phyloP scores from a whole-genome alignment of 1,284 basidiomycete species.

The Ustilago vetiveriae region DNA sequence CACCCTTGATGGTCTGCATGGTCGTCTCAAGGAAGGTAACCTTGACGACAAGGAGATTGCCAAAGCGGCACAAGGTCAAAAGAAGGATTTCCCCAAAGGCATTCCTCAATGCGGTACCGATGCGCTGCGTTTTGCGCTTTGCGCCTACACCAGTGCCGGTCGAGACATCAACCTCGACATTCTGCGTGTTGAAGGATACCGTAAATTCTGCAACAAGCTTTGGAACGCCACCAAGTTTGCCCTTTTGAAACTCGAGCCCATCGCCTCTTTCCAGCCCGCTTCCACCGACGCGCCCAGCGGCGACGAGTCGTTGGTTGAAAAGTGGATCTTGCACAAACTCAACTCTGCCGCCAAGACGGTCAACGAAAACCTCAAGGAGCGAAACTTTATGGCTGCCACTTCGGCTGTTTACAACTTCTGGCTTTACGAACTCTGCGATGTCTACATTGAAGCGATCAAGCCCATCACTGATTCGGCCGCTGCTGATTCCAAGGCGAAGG shows the following conservation, averaged over 20 bases:
- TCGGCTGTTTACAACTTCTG: conserved; percentile 90
- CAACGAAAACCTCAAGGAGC: conserved; percentile 79
- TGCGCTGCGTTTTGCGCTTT: conserved; percentile 92
- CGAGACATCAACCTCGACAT: conserved; percentile 77
- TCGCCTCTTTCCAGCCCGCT: conserved; percentile 58
- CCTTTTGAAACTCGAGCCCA: conserved; percentile 63
- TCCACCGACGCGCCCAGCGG: conserved; percentile 76
- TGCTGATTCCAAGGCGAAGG: conserved; percentile 79
- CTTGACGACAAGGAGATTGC: conserved; percentile 91
- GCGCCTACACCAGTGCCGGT: conserved; percentile 84
- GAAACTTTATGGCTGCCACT: conserved; percentile 94
- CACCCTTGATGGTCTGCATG: conserved; percentile 82
- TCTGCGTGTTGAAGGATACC: conserved; percentile 95
- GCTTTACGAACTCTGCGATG: conserved; percentile 97
- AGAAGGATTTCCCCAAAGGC: conserved; percentile 98
- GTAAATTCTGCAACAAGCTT: conserved; percentile 99
- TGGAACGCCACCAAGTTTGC: conserved; percentile 99
- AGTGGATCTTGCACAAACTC: conserved; percentile 95
- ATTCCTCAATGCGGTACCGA: conserved; percentile 99
- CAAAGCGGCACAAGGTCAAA: conserved; percentile 93
- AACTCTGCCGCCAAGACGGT: conserved; percentile 82
- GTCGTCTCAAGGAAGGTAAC: conserved; percentile 89
- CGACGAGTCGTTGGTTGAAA: conserved; percentile 88
- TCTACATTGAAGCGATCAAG: conserved; percentile 95
- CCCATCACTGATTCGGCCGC: conserved; percentile 73